Evolutionary conservation across 73 alveolate species (phyloP).

Genomic region (Breviolum minutum): DNA sequence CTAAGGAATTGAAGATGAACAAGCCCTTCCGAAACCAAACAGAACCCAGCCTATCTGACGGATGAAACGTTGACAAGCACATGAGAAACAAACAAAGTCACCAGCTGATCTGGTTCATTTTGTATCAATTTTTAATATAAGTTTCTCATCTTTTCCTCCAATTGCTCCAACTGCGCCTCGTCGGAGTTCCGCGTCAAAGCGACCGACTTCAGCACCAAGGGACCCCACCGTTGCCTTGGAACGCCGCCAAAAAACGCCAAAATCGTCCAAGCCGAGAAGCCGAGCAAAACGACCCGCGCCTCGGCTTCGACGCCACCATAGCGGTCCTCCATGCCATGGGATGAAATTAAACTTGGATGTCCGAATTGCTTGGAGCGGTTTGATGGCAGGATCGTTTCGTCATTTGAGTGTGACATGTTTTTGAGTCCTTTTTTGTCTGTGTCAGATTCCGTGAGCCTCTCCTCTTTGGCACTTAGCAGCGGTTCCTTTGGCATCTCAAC

Average conservation of each 20-base stretch:
- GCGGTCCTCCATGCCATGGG: neutral
- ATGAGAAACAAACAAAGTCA: neutral
- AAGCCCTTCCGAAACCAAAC: no score
- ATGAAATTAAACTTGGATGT: no score
- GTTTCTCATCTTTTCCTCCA: neutral
- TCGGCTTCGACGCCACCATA: neutral
- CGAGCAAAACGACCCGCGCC: no score
- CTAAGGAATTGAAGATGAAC: neutral
- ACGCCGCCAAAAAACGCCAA: neutral
- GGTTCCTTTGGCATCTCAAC: neutral
- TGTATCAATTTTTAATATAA: neutral
- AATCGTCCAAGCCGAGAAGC: neutral
- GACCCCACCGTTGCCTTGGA: neutral
- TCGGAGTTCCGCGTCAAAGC: slow-evolving; percentile 2
- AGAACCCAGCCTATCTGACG: neutral
- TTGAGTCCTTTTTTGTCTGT: no score
- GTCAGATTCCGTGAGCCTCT: neutral
- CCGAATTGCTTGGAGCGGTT: no score
- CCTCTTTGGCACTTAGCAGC: slow-evolving; percentile 1
- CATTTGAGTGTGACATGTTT: no score
- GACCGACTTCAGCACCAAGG: neutral
- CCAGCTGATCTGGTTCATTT: neutral
- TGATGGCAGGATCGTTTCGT: no score
- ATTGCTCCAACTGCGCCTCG: neutral
- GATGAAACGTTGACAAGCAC: neutral